Base-by-base conservation (phyloP, 139 green algal species). In the Edaphochlamys debaryana region DNA sequence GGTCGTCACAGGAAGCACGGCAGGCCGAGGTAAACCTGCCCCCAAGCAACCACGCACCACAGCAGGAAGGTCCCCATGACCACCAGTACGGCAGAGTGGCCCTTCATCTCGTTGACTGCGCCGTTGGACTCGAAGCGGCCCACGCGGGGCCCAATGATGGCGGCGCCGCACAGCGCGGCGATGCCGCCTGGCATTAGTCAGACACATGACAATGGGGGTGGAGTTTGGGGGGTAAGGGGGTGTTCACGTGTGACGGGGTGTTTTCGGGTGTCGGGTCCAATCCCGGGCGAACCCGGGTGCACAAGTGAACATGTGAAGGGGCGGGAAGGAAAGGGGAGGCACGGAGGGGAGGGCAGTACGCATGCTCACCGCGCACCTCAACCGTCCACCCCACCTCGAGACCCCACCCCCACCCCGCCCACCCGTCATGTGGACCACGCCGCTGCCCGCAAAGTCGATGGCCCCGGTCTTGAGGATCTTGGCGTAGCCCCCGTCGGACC, bases 61-160 rank as follows among this genome's bases (percentile, higher is more conserved):
- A 95, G 90, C 41, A 94, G 79, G 87, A 95, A 90, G 45, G 88
- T 91, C 42, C 91, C 87, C 38, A 91, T 86, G 62, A 90, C 86
- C 36, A 91, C 83, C 29, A 92, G 71, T 17, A 78, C 85, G 30
- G 85, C 82, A 3, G 88, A 87, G 60, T 95, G 89, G 58, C 84
- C 84, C 45, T 73, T 79, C 66, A 92, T 89, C 32, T 90, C 42
- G 23, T 79, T 72, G 20, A 94, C 80, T 38, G 74, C 29, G 70
- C 96, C 96, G 64, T 97, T 86, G 85, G 36, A 56, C 29, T 36
- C 85, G 80, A 98, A 98, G 66, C 96, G 92, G 8, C 96, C 96
- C 2, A 96, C 87, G 70, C 96, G 92, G 13, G 96, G 96, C 9
- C 96, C 96, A 27, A 98, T 82, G 36, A 98, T 92, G 52, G 76